Evolutionary conservation across 2,329 filamentous ascomycete genomes (phyloP), one percentile per base, ranked within the genome.

Genomic region (Fusarium incarnatum): DNA sequence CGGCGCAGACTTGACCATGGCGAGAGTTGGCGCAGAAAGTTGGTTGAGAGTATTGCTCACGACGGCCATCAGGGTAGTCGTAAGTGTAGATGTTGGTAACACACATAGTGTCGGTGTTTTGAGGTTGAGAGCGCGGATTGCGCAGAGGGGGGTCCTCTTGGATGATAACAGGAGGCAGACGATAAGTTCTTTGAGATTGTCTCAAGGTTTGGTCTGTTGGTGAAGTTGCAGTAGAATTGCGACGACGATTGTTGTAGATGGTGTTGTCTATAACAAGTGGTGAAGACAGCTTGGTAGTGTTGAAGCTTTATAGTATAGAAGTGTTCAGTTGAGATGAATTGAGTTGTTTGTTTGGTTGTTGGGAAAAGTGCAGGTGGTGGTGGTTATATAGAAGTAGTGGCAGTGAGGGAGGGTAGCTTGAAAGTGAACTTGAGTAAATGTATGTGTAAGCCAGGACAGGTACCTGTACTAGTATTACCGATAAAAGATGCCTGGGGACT

Each of bases 31-130:
- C 68, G 79, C 84, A 84, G 41, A 80, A 75, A 32, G 79, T 74
- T 9, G 78, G 75, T 57, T 81, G 80, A 50, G 79, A 77, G 37
- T 74, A 70, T 52, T 76, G 74, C 70, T 78, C 74, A 49, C 62
- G 67, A 50, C 77, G 80, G 60, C 83, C 83, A 75, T 86, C 82
- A 6, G 84, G 80, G 79, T 83, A 82, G 72, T 82, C 73, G 74
- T 84, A 83, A 34, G 82, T 79, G 79, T 81, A 85, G 53, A 83
- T 68, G 72, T 85, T 80, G 64, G 81, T 83, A 67, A 81, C 81
- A 78, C 85, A 87, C 85, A 87, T 87, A 50, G 79, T 82, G 80
- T 74, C 72, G 70, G 76, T 75, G 57, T 52, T 71, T 28, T 41
- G 67, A 27, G 63, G 16, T 28, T 66, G 44, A 47, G 45, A 50